Base-by-base conservation (phyloP, 2,329 filamentous ascomycete species). In the Bipolaris sorokiniana region DNA sequence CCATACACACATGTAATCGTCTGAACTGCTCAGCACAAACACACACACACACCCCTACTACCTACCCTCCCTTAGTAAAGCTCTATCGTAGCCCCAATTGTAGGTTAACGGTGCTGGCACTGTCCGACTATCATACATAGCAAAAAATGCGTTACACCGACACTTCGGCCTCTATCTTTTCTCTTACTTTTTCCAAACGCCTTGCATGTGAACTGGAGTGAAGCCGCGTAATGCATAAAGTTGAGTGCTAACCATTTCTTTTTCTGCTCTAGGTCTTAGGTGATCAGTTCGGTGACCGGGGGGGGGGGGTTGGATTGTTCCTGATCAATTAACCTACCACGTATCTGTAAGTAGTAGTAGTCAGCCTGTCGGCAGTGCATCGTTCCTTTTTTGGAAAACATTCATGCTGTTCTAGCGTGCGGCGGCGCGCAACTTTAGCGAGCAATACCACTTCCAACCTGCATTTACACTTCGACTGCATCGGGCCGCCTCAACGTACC, bases 61-160 rank as follows among this genome's bases (percentile, higher is more conserved):
- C 26, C 26, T 28, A 28, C 26, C 7, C 58, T 15, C 58, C 59
- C 51, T 63, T 57, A 60, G 59, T 64, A 56, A 37, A 55, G 58
- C 56, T 54, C 49, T 23, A 51, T 45, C 22, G 40, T 45, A 54
- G 55, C 45, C 26, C 26, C 56, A 31, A 66, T 59, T 54, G 67
- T 69, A 69, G 66, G 66, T 64, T 70, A 65, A 61, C 64, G 50
- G 70, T 73, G 70, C 70, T 72, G 70, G 70, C 70, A 73, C 69
- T 60, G 60, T 68, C 57, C 56, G 52, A 71, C 62, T 63, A 59
- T 56, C 22, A 61, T 56, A 64, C 22, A 61, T 56, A 64, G 22
- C 46, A 48, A 48, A 59, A 59, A 66, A 59, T 64, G 48, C 40
- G 51, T 58, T 53, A 54, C 50, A 50, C 48, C 42, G 42, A 57